Conservation (phyloP, 1,284 basidiomycete genomes). For the Heterobasidion parviporum region DNA sequence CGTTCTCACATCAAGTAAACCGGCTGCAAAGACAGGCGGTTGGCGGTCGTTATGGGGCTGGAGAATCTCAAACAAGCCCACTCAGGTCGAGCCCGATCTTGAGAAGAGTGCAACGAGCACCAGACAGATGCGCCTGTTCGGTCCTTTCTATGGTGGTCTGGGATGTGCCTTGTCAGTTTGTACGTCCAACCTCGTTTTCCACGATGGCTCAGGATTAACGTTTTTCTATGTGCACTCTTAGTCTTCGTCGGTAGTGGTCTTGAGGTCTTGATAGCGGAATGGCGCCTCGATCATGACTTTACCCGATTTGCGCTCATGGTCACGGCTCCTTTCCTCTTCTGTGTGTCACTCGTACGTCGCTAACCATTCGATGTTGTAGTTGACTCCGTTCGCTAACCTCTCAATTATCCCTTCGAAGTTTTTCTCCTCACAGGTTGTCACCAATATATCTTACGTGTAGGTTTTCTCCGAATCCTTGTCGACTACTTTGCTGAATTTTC, state of each 20-base stretch:
- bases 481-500: not conserved
- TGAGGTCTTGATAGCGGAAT: constrained; percentile 55
- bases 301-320: constrained; percentile 56
- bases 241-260: constrained; percentile 58
- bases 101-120: constrained; percentile 38
- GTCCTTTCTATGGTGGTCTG: constrained; percentile 71
- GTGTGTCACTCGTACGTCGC: constrained; percentile 57
- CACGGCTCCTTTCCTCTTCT: constrained; percentile 57
- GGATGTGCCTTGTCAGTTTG: constrained; percentile 58
- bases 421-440: constrained; percentile 55
- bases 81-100: constrained; percentile 24
- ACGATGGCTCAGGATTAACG: not conserved
- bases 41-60: constrained; percentile 23
- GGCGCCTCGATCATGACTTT: constrained; percentile 55
- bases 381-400: not conserved
- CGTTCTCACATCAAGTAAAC: not conserved
- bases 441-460: constrained; percentile 44
- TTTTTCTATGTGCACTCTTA: constrained; percentile 16
- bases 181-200: constrained; percentile 23
- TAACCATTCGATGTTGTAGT: not conserved
- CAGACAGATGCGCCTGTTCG: constrained; percentile 65
- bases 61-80: constrained; percentile 26
- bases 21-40: constrained; percentile 17
- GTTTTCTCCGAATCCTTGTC: not conserved
- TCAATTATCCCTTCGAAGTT: constrained; percentile 31